These are phyloP conservation scores for Starmerella apis DNA, from an alignment of 805 yeast species.

Conservation along the genomic window DNA sequence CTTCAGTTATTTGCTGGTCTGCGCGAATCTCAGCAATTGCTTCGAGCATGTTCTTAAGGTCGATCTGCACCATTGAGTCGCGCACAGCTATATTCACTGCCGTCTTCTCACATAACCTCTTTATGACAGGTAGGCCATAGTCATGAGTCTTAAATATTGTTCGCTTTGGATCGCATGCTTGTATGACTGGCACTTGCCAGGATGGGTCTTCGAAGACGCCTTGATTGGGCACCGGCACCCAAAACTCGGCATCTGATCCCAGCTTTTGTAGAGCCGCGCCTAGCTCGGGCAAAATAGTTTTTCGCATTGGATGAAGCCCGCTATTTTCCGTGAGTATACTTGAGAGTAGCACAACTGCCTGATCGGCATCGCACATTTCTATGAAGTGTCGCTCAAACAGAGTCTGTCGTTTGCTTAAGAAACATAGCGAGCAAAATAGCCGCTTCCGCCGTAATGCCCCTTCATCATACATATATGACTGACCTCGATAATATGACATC, in stretches of 20 bases:
- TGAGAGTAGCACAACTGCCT: slow-evolving; percentile 17
- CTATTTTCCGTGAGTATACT: slow-evolving; percentile 22
- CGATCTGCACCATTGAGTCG: slow-evolving; percentile 9
- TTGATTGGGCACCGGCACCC: slow-evolving; percentile 20
- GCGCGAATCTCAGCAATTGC: slow-evolving; percentile 10
- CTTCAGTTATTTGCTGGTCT: slow-evolving; percentile 10
- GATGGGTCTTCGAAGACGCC: slow-evolving; percentile 18
- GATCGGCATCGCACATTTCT: slow-evolving; percentile 14
- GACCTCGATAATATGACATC: not conserved
- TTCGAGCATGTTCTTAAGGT: slow-evolving; percentile 12
- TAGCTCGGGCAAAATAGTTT: not conserved
- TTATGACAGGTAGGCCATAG: slow-evolving; percentile 11
- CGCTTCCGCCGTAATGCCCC: slow-evolving; percentile 7
- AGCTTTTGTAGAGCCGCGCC: slow-evolving; percentile 3
- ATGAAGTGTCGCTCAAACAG: slow-evolving; percentile 17
- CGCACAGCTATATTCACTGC: slow-evolving; percentile 6
- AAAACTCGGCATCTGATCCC: slow-evolving; percentile 9
- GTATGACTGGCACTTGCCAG: slow-evolving; percentile 20
- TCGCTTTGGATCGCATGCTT: slow-evolving; percentile 21
- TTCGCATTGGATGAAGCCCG: slow-evolving; percentile 15
- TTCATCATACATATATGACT: not conserved
- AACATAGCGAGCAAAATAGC: slow-evolving; percentile 19
- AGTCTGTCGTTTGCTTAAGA: slow-evolving; percentile 13
- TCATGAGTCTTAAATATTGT: slow-evolving; percentile 10
- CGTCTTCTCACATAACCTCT: slow-evolving; percentile 11